These are phyloP conservation scores for Fusarium oxysporum DNA, from an alignment of 2,329 filamentous ascomycete species.

Conservation along the genomic window DNA sequence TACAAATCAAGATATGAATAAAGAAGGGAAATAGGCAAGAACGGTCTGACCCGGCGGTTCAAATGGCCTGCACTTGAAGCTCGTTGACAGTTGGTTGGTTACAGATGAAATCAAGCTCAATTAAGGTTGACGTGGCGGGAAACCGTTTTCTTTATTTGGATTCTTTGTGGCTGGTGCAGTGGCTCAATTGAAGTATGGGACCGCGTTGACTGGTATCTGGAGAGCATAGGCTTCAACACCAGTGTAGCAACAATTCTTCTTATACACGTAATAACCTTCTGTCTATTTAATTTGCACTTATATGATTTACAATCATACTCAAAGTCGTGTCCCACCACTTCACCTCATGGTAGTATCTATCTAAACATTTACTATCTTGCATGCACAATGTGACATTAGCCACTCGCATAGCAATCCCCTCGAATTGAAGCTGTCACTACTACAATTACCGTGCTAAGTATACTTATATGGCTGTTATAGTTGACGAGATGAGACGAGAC, in stretches of 20 bases:
- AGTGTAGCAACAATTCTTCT: not conserved
- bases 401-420: not conserved
- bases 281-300: not conserved
- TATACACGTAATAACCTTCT: not conserved
- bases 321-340: not conserved
- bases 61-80: slow-evolving; percentile 51
- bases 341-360: not conserved
- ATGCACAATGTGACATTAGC: not conserved
- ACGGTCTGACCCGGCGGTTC: slow-evolving; percentile 31
- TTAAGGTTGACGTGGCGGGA: slow-evolving; percentile 41
- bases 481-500: not conserved
- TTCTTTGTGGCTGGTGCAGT: slow-evolving; percentile 39
- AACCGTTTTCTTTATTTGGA: slow-evolving; percentile 24
- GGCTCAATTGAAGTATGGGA: slow-evolving; percentile 26
- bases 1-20: not conserved
- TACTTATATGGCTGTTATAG: not conserved
- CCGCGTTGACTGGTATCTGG: not conserved
- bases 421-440: not conserved
- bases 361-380: not conserved
- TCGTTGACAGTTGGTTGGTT: slow-evolving; percentile 41
- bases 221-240: not conserved
- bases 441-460: not conserved
- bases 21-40: slow-evolving; percentile 1
- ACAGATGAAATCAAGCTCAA: slow-evolving; percentile 22
- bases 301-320: not conserved